Conservation (phyloP, 108 stramenopile genomes). For the Epithemia pelagica region DNA sequence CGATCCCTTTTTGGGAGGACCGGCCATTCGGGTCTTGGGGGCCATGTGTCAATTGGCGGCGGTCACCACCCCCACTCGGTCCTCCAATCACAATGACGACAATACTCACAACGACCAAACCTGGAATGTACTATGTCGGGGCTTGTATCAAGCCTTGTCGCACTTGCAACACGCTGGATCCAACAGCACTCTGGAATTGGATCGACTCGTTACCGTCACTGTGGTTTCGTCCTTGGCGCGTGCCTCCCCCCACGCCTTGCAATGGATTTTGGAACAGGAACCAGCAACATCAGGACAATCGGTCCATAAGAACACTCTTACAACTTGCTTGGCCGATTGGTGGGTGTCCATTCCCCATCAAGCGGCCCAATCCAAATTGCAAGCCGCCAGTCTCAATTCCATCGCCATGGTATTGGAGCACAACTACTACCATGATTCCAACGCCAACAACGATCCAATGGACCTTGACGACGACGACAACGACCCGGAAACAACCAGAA, state of each 20-base stretch:
- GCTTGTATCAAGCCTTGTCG: slow-evolving; percentile 20
- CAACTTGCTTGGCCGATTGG: neutral
- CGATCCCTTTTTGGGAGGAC: slow-evolving; percentile 25
- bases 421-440: neutral
- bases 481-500: neutral
- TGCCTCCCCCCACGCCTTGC: slow-evolving; percentile 21
- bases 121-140: neutral
- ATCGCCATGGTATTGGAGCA: slow-evolving; percentile 19
- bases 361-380: slow-evolving; percentile 24
- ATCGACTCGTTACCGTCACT: slow-evolving; percentile 25
- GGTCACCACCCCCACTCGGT: too few species aligned
- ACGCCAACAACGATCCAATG: neutral
- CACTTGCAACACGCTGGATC: slow-evolving; percentile 12
- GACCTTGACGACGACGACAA: neutral
- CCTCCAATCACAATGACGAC: neutral
- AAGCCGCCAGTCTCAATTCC: slow-evolving; percentile 18
- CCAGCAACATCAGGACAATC: too few species aligned
- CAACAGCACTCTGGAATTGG: slow-evolving; percentile 9
- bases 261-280: slow-evolving; percentile 13
- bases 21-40: slow-evolving; percentile 22
- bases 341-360: slow-evolving; percentile 17
- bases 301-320: too few species aligned
- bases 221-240: slow-evolving; percentile 24
- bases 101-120: neutral
- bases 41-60: slow-evolving; percentile 4